phyloP scores from a whole-genome alignment of 192 early-diverging fungal genomes.

The Gaertneriomyces semiglobifer region DNA sequence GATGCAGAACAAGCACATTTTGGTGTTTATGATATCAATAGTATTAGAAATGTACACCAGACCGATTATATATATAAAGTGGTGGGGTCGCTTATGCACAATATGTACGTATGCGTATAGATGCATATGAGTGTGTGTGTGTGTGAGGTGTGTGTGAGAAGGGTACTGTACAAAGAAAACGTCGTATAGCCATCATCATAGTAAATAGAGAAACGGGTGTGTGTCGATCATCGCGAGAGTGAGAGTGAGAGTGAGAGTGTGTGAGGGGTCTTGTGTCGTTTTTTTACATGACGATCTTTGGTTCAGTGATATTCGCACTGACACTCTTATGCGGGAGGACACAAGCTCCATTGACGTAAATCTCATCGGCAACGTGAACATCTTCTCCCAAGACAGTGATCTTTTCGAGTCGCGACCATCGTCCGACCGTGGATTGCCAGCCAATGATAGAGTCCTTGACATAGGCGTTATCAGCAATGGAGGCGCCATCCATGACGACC shows the following conservation, averaged over 20 bases:
- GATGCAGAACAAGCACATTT: too few species aligned
- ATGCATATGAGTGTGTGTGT: too few species aligned
- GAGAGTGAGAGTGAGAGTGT: background rate
- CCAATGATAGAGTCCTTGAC: conserved; percentile 89
- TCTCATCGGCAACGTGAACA: conserved; percentile 88
- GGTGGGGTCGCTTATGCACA: too few species aligned
- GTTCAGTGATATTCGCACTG: conserved; percentile 30
- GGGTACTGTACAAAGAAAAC: too few species aligned
- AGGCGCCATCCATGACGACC: conserved; percentile 79
- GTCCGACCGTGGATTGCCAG: conserved; percentile 92
- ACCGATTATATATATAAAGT: too few species aligned
- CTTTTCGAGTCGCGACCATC: conserved; percentile 91
- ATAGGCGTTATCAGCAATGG: conserved; percentile 81
- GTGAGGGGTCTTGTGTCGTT: background rate
- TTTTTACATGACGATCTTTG: conserved; percentile 42
- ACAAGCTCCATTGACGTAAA: conserved; percentile 48
- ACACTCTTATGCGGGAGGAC: conserved; percentile 59
- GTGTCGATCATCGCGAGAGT: background rate
- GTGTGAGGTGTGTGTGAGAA: too few species aligned
- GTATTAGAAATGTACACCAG: too few species aligned
- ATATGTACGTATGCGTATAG: too few species aligned
- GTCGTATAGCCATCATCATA: too few species aligned
- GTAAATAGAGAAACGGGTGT: too few species aligned
- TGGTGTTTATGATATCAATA: too few species aligned
- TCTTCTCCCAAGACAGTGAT: conserved; percentile 96